Evolutionary conservation across 1,284 basidiomycete species (phyloP), one percentile per base, ranked within the genome.

Genomic region (Cutaneotrichosporon cyanovorans): DNA sequence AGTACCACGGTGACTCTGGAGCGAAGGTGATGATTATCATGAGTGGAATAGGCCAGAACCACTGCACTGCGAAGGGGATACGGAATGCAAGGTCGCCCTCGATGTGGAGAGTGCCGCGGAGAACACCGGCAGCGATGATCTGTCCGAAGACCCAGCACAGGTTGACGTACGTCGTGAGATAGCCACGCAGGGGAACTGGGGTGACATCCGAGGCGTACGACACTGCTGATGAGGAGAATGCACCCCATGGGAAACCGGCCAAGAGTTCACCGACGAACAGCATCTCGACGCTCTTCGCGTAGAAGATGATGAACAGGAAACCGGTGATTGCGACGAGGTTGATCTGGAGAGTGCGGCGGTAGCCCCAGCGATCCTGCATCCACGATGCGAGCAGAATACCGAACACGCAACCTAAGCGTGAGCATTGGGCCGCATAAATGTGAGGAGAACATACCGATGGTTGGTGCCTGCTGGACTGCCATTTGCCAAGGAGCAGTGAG

Each of bases 201-300:
- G 68, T 71, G 18, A 77, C 69, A 40, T 77, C 76, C 15, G 71
- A 66, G 11, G 76, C 76, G 54, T 76, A 77, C 1, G 74, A 49
- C n/a, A 46, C 45, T 0, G 50, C 48, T 0, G 51, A 53, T 11
- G 46, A 48, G 3, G 55, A 53, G 53, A 68, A 71, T 31, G 68
- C 66, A 56, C 74, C 74, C 74, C 74, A 76, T 5, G 73, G 72
- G 2, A 62, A 22, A 42, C 60, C 60, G 31, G 54, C 58, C 20
- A 61, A 54, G 20, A 61, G 25, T 45, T 61, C 47, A 14, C 57
- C 57, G 31, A 54, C 30, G 42, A 58, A 52, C 6, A 58, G 44
- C 12, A 51, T 40, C 43, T 42, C 39, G 33, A 53, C 45, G 20
- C 37, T 46, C 1, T 50, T 46, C 6, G 75, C 71, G 45, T 75